Evolutionary conservation across 352 stramenopile genomes (phyloP).

Genomic region (Phytopythium ostracodes): DNA sequence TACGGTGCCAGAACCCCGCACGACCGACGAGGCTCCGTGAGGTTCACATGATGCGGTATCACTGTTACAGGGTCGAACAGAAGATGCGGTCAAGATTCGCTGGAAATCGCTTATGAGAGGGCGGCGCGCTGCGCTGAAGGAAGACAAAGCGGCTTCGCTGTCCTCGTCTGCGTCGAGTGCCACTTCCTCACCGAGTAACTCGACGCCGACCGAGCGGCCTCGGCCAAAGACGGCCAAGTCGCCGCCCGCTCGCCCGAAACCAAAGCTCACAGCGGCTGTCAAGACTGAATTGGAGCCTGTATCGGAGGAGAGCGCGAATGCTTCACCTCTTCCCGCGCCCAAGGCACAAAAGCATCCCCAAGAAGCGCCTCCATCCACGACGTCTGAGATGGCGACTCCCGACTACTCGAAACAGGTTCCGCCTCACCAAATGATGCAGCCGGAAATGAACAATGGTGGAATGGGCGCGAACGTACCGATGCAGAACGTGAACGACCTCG

Average conservation of each 20-base stretch:
- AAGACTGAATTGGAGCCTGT: conserved; percentile 22
- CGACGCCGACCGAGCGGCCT: conserved; percentile 17
- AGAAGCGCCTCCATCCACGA: background rate
- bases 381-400: conserved; percentile 12
- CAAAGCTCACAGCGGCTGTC: conserved; percentile 6
- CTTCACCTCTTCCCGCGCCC: background rate
- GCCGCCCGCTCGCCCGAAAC: conserved; percentile 31
- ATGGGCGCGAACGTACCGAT: conserved; percentile 17
- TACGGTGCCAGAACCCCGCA: conserved; percentile 11
- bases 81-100: conserved; percentile 92
- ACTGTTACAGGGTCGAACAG: conserved; percentile 67
- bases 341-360: conserved; percentile 7
- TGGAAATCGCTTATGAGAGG: conserved; percentile 91
- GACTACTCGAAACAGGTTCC: conserved; percentile 26
- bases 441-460: conserved; percentile 18
- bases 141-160: conserved; percentile 35
- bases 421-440: conserved; percentile 15
- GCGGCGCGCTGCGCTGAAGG: conserved; percentile 60
- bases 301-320: conserved; percentile 13
- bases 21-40: background rate
- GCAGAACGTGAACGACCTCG: conserved; percentile 61
- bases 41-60: background rate
- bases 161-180: conserved; percentile 10
- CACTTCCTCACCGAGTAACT: conserved; percentile 7
- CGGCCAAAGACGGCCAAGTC: conserved; percentile 32